Percentiles rank a stretch among this genome's conserved stretches.
These are phyloP conservation scores for Torulaspora indica DNA, from an alignment of 805 yeast genomes.

Conservation along the genomic window DNA sequence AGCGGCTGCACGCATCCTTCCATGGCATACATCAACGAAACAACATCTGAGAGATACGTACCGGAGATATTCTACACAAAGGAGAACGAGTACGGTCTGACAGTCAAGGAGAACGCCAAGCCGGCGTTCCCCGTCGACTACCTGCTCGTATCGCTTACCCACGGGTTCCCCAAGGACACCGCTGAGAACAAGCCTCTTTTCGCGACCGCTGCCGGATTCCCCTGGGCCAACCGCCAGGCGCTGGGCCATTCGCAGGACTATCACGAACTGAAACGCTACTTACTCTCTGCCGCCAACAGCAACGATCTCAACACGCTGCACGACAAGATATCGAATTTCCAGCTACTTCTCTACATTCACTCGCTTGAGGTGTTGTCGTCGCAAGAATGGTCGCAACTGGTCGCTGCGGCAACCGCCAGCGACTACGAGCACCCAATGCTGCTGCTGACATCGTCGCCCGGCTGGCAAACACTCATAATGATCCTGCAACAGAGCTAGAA, in stretches of 20 bases:
- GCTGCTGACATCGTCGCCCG: slow-evolving; percentile 43
- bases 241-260: slow-evolving; percentile 72
- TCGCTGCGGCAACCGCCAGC: slow-evolving; percentile 44
- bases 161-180: slow-evolving; percentile 72
- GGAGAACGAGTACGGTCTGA: slow-evolving; percentile 80
- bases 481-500: slow-evolving; percentile 38
- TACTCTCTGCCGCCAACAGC: slow-evolving; percentile 34
- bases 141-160: slow-evolving; percentile 77
- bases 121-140: slow-evolving; percentile 94
- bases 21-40: slow-evolving; percentile 71
- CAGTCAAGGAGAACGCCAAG: slow-evolving; percentile 82
- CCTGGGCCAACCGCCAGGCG: slow-evolving; percentile 75
- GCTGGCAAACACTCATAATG: slow-evolving; percentile 78
- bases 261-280: slow-evolving; percentile 46
- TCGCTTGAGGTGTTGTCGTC: slow-evolving; percentile 53
- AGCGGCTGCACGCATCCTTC: slow-evolving; percentile 88
- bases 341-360: slow-evolving; percentile 56
- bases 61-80: slow-evolving; percentile 89
- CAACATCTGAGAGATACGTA: slow-evolving; percentile 72
- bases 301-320: slow-evolving; percentile 35
- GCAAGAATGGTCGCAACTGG: slow-evolving; percentile 49
- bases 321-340: slow-evolving; percentile 64
- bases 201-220: slow-evolving; percentile 45
- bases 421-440: slow-evolving; percentile 52
- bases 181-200: slow-evolving; percentile 36